Percentiles rank a stretch among this genome's conserved stretches.
Conservation (phyloP, 169 alveolate genomes). For the Eimeria acervulina region DNA sequence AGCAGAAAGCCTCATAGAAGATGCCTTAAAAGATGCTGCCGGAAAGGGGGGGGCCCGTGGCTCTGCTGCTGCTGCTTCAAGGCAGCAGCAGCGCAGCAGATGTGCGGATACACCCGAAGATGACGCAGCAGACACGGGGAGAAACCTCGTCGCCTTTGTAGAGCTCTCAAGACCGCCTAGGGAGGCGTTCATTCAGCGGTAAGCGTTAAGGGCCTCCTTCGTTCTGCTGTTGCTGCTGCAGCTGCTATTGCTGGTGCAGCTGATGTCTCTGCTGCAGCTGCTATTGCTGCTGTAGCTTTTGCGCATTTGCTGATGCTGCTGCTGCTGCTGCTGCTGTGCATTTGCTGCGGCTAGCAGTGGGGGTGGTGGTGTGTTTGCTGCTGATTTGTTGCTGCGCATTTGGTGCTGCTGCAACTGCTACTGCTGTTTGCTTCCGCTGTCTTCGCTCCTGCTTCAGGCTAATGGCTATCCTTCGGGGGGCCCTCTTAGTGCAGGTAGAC, state of each 20-base stretch:
- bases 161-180: slow-evolving; percentile 61
- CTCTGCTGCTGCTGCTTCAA: slow-evolving; percentile 9
- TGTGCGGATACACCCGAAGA: background rate
- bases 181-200: slow-evolving; percentile 28
- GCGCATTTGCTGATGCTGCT: background rate
- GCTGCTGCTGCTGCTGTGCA: background rate
- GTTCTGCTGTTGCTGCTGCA: background rate
- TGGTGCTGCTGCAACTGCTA: background rate
- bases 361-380: background rate
- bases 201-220: background rate
- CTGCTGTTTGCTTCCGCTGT: background rate
- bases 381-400: background rate
- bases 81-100: slow-evolving; percentile 61
- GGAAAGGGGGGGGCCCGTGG: background rate
- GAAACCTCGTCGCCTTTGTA: slow-evolving; percentile 5
- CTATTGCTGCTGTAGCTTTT: background rate
- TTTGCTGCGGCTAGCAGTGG: too few relatives aligned
- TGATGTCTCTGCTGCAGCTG: background rate
- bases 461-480: slow-evolving; percentile 33
- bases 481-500: slow-evolving; percentile 4
- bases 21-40: slow-evolving; percentile 17
- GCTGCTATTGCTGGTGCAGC: slow-evolving; percentile 1
- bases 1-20: slow-evolving; percentile 60
- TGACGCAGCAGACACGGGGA: background rate
- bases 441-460: background rate